Conservation (phyloP, 2,329 filamentous ascomycete species). For the Fusarium sulawesiense region DNA sequence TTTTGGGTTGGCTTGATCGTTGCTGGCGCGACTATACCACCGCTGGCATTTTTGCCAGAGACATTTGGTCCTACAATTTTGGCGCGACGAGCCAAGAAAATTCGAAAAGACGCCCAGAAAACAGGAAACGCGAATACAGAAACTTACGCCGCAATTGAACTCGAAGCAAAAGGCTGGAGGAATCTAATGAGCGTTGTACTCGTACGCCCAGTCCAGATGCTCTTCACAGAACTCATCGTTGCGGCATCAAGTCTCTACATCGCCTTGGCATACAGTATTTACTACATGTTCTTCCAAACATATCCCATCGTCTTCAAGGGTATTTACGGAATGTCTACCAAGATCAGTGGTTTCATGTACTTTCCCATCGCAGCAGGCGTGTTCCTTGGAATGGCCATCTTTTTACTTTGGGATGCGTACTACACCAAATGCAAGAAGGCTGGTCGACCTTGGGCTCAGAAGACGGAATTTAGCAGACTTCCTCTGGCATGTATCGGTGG, state of each 20-base stretch:
- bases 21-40: conserved; percentile 47
- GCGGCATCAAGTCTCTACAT: conserved; percentile 29
- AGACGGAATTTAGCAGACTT: conserved; percentile 31
- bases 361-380: conserved; percentile 6
- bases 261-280: conserved; percentile 23
- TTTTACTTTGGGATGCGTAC: conserved; percentile 28
- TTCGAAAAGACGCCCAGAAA: fast-evolving
- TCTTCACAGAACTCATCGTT: conserved; percentile 27
- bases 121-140: neutral
- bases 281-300: conserved; percentile 40
- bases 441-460: conserved; percentile 18
- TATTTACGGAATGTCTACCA: conserved; percentile 9
- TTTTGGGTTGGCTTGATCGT: conserved; percentile 52
- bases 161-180: neutral
- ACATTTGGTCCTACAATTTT: conserved; percentile 30
- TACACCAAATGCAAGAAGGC: conserved; percentile 12
- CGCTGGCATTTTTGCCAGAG: conserved; percentile 35
- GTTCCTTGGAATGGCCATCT: conserved; percentile 12
- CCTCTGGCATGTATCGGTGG: conserved; percentile 31
- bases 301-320: conserved; percentile 39
- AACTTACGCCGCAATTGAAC: neutral
- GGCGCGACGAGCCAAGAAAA: neutral
- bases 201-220: conserved; percentile 19
- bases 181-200: conserved; percentile 24
- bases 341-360: conserved; percentile 15